A percentile compares a stretch with the other conserved stretches of the same genome.
Conservation (phyloP, 2,329 filamentous ascomycete genomes). For the Eutypella sp. region DNA sequence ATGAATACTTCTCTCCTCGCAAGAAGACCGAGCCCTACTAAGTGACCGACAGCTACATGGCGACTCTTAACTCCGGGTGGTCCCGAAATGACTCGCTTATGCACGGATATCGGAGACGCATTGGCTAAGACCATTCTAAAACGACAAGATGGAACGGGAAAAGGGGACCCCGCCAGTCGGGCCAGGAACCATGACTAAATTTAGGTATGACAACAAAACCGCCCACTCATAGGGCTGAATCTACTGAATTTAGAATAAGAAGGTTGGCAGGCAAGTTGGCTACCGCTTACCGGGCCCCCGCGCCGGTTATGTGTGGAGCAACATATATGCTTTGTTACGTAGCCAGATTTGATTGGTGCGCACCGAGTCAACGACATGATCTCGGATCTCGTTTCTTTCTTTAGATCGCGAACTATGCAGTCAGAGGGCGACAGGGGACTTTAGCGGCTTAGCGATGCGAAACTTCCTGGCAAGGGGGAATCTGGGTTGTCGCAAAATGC, state of each 20-base stretch:
- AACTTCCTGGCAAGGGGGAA: not conserved
- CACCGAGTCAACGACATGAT: not conserved
- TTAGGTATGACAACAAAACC: not conserved
- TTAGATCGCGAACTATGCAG: not conserved
- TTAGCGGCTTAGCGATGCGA: too few relatives aligned
- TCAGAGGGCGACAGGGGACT: not conserved
- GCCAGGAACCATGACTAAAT: not conserved
- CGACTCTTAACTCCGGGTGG: not conserved
- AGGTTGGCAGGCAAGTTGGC: not conserved
- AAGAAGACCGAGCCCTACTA: too few relatives aligned
- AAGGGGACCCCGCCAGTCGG: not conserved
- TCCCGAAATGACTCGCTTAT: not conserved
- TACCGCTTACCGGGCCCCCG: too few relatives aligned
- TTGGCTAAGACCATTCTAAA: not conserved
- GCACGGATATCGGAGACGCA: not conserved
- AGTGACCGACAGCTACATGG: not conserved
- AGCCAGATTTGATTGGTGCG: not conserved
- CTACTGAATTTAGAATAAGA: not conserved
- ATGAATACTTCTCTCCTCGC: too few relatives aligned
- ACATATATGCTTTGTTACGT: not conserved
- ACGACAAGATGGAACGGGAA: not conserved
- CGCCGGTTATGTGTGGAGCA: not conserved
- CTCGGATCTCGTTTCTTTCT: not conserved
- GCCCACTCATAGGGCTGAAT: not conserved
- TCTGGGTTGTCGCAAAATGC: not conserved